Base-by-base conservation (phyloP, 2,329 filamentous ascomycete species). In the Botrytis medusae region DNA sequence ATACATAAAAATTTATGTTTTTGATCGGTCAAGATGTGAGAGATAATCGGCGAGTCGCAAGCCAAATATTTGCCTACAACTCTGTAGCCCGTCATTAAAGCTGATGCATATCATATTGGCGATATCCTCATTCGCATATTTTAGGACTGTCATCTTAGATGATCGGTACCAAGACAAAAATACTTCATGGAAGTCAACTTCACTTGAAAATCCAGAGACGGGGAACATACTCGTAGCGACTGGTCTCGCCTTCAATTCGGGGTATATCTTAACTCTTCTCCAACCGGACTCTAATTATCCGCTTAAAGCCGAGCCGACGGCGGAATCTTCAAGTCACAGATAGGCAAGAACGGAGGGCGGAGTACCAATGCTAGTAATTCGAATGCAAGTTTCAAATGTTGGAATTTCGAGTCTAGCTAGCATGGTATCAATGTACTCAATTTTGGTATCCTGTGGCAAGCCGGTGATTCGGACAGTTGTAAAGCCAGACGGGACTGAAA, bases 401-500 rank as follows among this genome's bases (percentile, higher is more conserved):
- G 76, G 60, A 40, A 77, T 75, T 40, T 72, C 74, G 44, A 78
- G 71, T 32, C 32, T 71, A 73, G 60, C 64, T 72, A 77, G 68
- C 20, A 77, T 72, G 1, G 69, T 61, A 60, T 74, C 72, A 1
- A 76, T 59, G 44, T 68, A 59, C 75, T 62, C 68, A 54, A 72
- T 63, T 18, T 73, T 74, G 57, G 69, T 76, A 71, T 67, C 74
- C 64, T 71, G 59, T 22, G 72, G 40, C 63, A 79, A 62, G 29
- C 75, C 77, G 10, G 60, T 75, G 34, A 80, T 77, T 25, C 73
- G 75, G 34, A 74, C 74, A 57, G 74, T 63, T 61, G 77, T 79
- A 57, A 79, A 79, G 62, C 79, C 79, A 44, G 75, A 59, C 7
- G 77, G 75, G n/a, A 79, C 72, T 40, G 74, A 75, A 18, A 80